A percentile compares a stretch with the other conserved stretches of the same genome.
Conservation (phyloP, 768 basidiomycete species). For the Tubosaeta sp. region DNA sequence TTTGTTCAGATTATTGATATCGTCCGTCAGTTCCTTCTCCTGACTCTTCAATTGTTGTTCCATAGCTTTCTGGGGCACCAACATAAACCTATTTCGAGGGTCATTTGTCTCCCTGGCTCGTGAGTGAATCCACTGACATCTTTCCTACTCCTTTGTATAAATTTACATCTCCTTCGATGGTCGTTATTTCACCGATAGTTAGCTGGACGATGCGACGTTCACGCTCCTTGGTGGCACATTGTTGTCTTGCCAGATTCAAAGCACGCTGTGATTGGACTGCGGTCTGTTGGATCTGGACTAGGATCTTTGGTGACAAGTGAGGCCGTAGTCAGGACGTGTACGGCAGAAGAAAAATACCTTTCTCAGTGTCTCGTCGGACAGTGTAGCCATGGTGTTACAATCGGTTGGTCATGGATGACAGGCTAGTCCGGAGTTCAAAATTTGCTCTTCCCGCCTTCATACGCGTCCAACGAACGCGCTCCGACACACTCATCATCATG, state of each 20-base stretch:
- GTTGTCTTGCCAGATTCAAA: constrained; percentile 68
- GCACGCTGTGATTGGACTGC: constrained; percentile 82
- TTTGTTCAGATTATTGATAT: constrained; percentile 76
- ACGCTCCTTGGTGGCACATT: constrained; percentile 76
- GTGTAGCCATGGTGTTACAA: constrained; percentile 40
- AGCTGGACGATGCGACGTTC: constrained; percentile 88
- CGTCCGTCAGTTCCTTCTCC: constrained; percentile 82
- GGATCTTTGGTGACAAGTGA: constrained; percentile 53
- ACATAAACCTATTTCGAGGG: constrained; percentile 69
- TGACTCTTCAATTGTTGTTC: constrained; percentile 68
- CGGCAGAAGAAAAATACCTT: constrained; percentile 45
- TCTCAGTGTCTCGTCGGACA: constrained; percentile 78
- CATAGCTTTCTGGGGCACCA: constrained; percentile 76
- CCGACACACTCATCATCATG: constrained; percentile 32
- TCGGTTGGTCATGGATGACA: constrained; percentile 11
- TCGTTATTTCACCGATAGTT: constrained; percentile 77
- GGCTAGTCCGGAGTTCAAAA: constrained; percentile 32
- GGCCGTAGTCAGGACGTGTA: constrained; percentile 2
- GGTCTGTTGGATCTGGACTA: constrained; percentile 89
- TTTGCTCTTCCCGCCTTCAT: constrained; percentile 17
- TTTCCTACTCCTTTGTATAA: constrained; percentile 95
- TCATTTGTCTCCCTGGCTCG: background rate
- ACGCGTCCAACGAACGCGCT: constrained; percentile 21
- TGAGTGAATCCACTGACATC: constrained; percentile 50
- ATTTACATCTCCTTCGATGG: constrained; percentile 68